Evolutionary conservation across 1,139 yeast genomes (phyloP), one percentile per base, ranked within the genome.

Genomic region (Wickerhamomyces sp.): DNA sequence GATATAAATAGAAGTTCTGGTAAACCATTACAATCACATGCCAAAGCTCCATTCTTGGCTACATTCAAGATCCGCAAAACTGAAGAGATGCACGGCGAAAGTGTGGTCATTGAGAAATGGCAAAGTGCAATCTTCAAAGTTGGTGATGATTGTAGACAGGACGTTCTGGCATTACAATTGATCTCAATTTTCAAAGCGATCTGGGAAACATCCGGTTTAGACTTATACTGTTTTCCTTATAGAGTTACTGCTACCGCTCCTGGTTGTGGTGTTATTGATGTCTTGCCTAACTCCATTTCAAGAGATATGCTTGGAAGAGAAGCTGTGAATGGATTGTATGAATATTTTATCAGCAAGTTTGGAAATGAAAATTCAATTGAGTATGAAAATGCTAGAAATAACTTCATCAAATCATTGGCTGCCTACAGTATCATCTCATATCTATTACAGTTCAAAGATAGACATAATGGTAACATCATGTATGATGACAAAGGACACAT

Each of bases 391-490:
- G 98, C 99, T 0, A 76, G 98, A 56, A 88, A 86, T 64, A 91
- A 91, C 66, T 87, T 94, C 63, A 89, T 93, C 51, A 89, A 90
- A 65, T 89, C 97, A 1, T 73, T 93, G 55, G 99, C 99, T 0
- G 98, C 96, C 1, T 94, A 94, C 68, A 87, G 96, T 38, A 90
- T 94, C 48, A 89, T 94, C 47, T 87, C 98, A 1, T 94, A 87
- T 59, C 69, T 94, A 56, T 74, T 94, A 49, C 99, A 93, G 63
- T 90, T 94, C 72, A 94, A 94, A 66, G 99, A 94, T 68, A 80
- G 99, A 63, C 99, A 94, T 67, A 94, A 94, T 66, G 99, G 99
- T 65, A 94, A 94, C 66, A 93, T 94, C 56, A 93, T 94, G 99
- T 93, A 93, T 64, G 99, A 93, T 63, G 89, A 83, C 51, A 86